Base-by-base conservation (phyloP, 1,284 basidiomycete species). In the Sporisorium graminicola region DNA sequence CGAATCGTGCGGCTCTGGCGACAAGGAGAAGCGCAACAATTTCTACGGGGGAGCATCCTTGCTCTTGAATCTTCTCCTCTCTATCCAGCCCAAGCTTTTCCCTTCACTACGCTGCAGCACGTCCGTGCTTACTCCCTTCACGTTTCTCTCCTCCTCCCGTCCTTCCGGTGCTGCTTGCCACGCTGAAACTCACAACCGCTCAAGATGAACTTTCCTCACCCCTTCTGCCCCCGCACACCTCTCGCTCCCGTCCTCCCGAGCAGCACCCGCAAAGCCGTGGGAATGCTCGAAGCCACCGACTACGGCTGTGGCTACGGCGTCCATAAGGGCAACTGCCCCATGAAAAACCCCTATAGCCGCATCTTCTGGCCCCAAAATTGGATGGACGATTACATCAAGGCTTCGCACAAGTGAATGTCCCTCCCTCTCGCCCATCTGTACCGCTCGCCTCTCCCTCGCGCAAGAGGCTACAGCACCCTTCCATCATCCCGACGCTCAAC, bases 221-320 rank as follows among this genome's bases (percentile, higher is more conserved):
- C 29, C 29, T 42, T 27, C 18, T n/a, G 20, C 35, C 8, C 35
- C 3, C 10, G n/a, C n/a, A n/a, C n/a, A n/a, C 31, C 35, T 29
- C 27, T 5, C 18, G 26, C 20, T 31, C 16, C 29, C 6, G 9
- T 26, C 14, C 10, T 18, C 67, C 65, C 24, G 40, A 42, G 3
- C 42, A 73, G 70, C 24, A 42, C 42, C 2, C 71, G 73, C 27
- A 75, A 75, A 47, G 53, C 58, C 24, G 60, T 70, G 1, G 73
- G 73, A 5, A 61, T 43, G 1, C 57, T 75, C 9, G 26, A 26
- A 13, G 24, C 43, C 4, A 40, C 44, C 10, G 73, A 75, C 51
- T 75, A 70, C 67, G 73, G 63, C 7, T 75, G 73, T 37, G 47
- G 33, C 4, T 75, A 67, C 61, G 73, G 73, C 3, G 73, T 75